phyloP scores from a whole-genome alignment of 2,329 filamentous ascomycete genomes.

The Escovopsis sp. region DNA sequence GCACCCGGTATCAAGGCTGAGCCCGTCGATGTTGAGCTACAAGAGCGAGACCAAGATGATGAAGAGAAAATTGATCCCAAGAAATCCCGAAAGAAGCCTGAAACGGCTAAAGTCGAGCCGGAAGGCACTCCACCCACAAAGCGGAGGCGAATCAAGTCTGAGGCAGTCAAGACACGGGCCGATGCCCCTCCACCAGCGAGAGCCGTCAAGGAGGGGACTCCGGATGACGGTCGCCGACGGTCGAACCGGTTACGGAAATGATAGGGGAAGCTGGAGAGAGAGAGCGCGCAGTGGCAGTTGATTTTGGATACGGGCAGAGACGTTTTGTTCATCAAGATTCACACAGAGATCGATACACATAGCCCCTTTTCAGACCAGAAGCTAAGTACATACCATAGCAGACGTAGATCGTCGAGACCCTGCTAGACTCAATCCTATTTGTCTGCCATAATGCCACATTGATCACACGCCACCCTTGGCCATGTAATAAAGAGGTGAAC shows the following conservation, averaged over 20 bases:
- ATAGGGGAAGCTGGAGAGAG: neutral
- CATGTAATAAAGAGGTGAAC: no score
- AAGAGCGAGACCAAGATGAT: conserved; percentile 5
- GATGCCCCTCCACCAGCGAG: conserved; percentile 1
- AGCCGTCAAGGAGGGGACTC: neutral
- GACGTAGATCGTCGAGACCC: no score
- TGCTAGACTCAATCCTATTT: no score
- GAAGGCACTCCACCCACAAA: conserved; percentile 13
- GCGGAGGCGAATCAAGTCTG: conserved; percentile 10
- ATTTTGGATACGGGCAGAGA: no score
- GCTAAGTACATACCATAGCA: no score
- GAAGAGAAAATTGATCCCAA: conserved; percentile 11
- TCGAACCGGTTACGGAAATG: conserved; percentile 15
- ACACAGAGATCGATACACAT: no score
- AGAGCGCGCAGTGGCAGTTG: no score
- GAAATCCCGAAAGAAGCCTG: conserved; percentile 13
- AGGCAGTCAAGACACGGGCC: conserved; percentile 11
- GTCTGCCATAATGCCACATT: no score
- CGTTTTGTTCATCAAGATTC: no score
- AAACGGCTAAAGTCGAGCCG: conserved; percentile 8
- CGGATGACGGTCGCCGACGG: conserved; percentile 10
- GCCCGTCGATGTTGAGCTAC: conserved; percentile 16
- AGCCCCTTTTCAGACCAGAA: no score
- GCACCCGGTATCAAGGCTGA: conserved; percentile 29
- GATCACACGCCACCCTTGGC: no score